These are phyloP conservation scores for Solanum etuberosum DNA, from an alignment of 257 asterid species.

Conservation along the genomic window DNA sequence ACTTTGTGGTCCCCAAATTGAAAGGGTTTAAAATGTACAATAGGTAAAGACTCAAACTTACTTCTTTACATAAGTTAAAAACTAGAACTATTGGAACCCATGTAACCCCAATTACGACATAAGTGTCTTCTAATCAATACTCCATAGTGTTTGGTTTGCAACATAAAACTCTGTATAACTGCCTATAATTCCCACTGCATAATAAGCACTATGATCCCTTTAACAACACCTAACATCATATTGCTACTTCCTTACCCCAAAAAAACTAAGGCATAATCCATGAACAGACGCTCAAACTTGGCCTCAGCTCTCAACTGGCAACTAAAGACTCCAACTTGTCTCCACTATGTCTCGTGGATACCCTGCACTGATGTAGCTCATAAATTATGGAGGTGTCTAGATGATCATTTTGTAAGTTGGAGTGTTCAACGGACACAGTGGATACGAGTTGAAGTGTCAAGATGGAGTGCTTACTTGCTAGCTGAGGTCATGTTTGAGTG, in stretches of 20 bases:
- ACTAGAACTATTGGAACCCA: background rate
- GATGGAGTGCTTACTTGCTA: background rate
- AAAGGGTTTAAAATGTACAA: background rate
- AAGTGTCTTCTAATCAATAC: background rate
- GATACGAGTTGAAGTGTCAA: background rate
- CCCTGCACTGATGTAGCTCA: background rate
- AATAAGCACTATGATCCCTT: background rate
- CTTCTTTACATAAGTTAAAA: background rate
- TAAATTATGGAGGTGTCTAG: background rate
- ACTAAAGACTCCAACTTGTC: background rate
- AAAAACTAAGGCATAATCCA: background rate
- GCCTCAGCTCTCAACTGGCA: background rate
- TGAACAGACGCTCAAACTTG: background rate
- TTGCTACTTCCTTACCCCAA: background rate
- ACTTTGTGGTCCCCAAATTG: background rate
- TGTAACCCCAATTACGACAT: background rate
- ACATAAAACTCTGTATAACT: background rate
- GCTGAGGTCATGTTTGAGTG: background rate
- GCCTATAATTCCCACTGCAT: background rate
- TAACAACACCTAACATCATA: background rate
- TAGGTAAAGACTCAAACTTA: background rate
- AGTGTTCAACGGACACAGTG: background rate
- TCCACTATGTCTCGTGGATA: background rate
- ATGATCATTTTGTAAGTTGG: background rate
- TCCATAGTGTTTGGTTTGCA: background rate